A percentile compares a stretch with the other conserved stretches of the same genome.
phyloP scores from a whole-genome alignment of 768 basidiomycete genomes.

The Suillus hirtellus region DNA sequence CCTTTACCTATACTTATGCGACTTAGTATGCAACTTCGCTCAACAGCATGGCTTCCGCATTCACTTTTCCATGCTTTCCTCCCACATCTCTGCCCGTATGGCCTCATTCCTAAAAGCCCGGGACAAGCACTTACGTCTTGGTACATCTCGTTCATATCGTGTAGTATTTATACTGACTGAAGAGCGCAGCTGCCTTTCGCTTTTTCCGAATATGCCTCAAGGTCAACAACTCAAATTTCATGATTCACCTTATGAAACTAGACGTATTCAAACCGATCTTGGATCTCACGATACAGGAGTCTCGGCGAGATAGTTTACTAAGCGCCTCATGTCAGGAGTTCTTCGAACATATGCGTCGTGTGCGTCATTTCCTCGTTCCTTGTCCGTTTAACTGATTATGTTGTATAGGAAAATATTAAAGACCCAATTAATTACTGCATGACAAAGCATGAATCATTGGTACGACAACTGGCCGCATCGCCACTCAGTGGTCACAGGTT shows the following conservation, averaged over 20 bases:
- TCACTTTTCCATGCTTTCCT: constrained; percentile 86
- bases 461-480: constrained; percentile 63
- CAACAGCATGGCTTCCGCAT: constrained; percentile 90
- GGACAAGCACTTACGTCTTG: constrained; percentile 91
- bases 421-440: constrained; percentile 83
- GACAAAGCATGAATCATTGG: constrained; percentile 65
- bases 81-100: constrained; percentile 70
- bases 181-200: constrained; percentile 76
- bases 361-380: constrained; percentile 36
- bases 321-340: constrained; percentile 95
- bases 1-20: constrained; percentile 86
- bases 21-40: constrained; percentile 86
- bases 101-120: constrained; percentile 76
- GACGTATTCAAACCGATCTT: constrained; percentile 84
- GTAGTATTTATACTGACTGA: constrained; percentile 14
- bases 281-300: constrained; percentile 81
- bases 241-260: constrained; percentile 76
- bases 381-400: constrained; percentile 13
- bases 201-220: constrained; percentile 87
- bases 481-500: constrained; percentile 68
- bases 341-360: constrained; percentile 88
- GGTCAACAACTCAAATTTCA: constrained; percentile 76
- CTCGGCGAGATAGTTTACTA: constrained; percentile 85
- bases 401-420: constrained; percentile 79
- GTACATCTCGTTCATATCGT: constrained; percentile 45